Conservation (phyloP, 2,329 filamentous ascomycete genomes). For the Thelonectria olida region DNA sequence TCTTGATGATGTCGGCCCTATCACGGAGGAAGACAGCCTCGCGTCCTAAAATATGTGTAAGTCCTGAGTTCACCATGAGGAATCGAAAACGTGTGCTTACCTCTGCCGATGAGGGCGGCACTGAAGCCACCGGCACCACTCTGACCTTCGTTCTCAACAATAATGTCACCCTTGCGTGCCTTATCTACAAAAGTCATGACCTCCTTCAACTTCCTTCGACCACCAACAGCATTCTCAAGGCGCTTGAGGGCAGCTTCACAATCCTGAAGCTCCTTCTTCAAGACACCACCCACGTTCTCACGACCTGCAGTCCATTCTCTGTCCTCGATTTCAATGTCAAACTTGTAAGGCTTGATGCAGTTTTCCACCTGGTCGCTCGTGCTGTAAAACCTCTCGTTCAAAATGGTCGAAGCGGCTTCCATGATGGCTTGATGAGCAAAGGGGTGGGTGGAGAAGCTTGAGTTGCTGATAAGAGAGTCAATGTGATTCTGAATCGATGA, state of each 20-base stretch:
- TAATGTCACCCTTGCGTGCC: conserved; percentile 84
- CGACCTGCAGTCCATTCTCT: conserved; percentile 87
- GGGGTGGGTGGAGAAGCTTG: conserved; percentile 88
- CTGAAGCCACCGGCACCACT: conserved; percentile 95
- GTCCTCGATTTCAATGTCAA: conserved; percentile 93
- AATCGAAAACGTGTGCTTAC: conserved; percentile 55
- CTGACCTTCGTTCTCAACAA: conserved; percentile 82
- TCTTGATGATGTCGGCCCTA: conserved; percentile 86
- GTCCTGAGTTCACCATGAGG: conserved; percentile 15
- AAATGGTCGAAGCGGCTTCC: conserved; percentile 86
- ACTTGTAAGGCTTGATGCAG: conserved; percentile 99
- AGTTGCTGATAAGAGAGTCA: conserved; percentile 79
- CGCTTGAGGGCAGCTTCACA: conserved; percentile 81
- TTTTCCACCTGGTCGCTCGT: conserved; percentile 98
- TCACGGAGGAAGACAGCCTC: conserved; percentile 96
- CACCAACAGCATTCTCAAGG: conserved; percentile 81
- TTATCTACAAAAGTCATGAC: conserved; percentile 93
- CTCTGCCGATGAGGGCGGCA: conserved; percentile 82
- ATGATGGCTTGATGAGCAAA: conserved; percentile 93
- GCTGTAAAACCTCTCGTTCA: conserved; percentile 95
- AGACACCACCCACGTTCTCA: conserved; percentile 79
- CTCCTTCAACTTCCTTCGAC: conserved; percentile 85
- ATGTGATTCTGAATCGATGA: conserved; percentile 87
- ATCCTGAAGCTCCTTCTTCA: conserved; percentile 88
- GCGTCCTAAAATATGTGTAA: conserved; percentile 67